A percentile compares a stretch with the other conserved stretches of the same genome.
Evolutionary conservation across 2,329 filamentous ascomycete species (phyloP).

Genomic region (Ustulina deusta): DNA sequence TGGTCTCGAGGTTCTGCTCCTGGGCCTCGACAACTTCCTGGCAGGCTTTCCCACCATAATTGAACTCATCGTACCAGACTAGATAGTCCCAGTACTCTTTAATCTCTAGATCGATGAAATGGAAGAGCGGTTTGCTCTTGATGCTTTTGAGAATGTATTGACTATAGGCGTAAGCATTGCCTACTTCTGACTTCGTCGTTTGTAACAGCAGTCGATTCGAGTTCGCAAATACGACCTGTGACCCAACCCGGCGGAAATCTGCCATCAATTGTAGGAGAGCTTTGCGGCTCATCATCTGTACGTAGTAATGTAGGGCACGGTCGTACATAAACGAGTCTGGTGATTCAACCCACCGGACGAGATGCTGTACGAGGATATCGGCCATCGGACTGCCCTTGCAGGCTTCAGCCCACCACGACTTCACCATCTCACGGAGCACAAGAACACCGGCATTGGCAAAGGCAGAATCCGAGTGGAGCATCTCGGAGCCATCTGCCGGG

Average conservation of each 20-base stretch:
- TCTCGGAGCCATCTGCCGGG: constrained; percentile 71
- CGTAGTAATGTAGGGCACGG: constrained; percentile 92
- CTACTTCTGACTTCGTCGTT: constrained; percentile 95
- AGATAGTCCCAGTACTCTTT: constrained; percentile 99
- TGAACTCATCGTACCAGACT: constrained; percentile 98
- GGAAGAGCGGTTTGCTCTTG: constrained; percentile 92
- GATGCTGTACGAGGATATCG: constrained; percentile 95
- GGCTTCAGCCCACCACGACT: constrained; percentile 97
- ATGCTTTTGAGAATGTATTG: constrained; percentile 99
- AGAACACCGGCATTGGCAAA: constrained; percentile 93
- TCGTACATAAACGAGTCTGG: constrained; percentile 96
- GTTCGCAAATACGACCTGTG: constrained; percentile 94
- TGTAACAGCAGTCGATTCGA: constrained; percentile 90
- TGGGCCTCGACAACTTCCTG: constrained; percentile 79
- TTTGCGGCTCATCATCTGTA: constrained; percentile 98
- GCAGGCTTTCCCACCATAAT: constrained; percentile 96
- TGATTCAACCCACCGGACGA: constrained; percentile 96
- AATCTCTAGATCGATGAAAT: constrained; percentile 96
- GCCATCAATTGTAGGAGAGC: constrained; percentile 97
- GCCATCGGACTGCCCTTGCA: constrained; percentile 93
- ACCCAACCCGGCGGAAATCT: constrained; percentile 94
- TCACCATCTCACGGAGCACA: constrained; percentile 97
- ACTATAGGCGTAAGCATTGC: constrained; percentile 95
- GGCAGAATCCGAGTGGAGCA: constrained; percentile 85
- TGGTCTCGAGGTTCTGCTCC: constrained; percentile 83